phyloP scores from a whole-genome alignment of 2,329 filamentous ascomycete genomes.

The Mariannaea sp. region DNA sequence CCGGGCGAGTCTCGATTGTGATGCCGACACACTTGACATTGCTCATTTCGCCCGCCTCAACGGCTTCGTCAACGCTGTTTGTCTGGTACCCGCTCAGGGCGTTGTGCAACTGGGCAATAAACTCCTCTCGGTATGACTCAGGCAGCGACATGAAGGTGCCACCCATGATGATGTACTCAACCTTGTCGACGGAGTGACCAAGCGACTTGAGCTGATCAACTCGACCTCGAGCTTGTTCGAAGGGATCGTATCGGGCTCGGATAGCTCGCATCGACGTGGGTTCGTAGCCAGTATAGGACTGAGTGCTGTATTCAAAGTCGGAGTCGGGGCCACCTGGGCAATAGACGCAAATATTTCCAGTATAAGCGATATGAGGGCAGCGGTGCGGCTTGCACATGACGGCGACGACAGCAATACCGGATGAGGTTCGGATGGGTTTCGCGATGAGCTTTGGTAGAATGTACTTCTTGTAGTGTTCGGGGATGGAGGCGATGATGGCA shows the following conservation, averaged over 20 bases:
- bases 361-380: slow-evolving; percentile 97
- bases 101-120: slow-evolving; percentile 95
- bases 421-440: slow-evolving; percentile 94
- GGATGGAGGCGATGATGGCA: slow-evolving; percentile 95
- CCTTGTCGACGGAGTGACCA: slow-evolving; percentile 97
- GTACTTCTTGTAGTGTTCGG: slow-evolving; percentile 99
- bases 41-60: slow-evolving; percentile 92
- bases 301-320: slow-evolving; percentile 98
- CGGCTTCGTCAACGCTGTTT: slow-evolving; percentile 91
- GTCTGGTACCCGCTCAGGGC: slow-evolving; percentile 96
- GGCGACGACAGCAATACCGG: slow-evolving; percentile 95
- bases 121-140: slow-evolving; percentile 86
- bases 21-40: slow-evolving; percentile 98
- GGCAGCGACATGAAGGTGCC: slow-evolving; percentile 98
- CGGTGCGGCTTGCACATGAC: slow-evolving; percentile 99
- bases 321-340: slow-evolving; percentile 97
- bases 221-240: slow-evolving; percentile 92
- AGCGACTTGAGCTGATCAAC: slow-evolving; percentile 96
- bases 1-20: slow-evolving; percentile 95
- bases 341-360: slow-evolving; percentile 98
- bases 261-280: slow-evolving; percentile 99
- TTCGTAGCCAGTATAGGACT: slow-evolving; percentile 98
- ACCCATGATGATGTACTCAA: slow-evolving; percentile 99
- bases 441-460: slow-evolving; percentile 95
- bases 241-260: slow-evolving; percentile 93